Percentiles rank a stretch among this genome's conserved stretches.
Conservation (phyloP, 2,329 filamentous ascomycete species). For the Chaetomium strumarium region DNA sequence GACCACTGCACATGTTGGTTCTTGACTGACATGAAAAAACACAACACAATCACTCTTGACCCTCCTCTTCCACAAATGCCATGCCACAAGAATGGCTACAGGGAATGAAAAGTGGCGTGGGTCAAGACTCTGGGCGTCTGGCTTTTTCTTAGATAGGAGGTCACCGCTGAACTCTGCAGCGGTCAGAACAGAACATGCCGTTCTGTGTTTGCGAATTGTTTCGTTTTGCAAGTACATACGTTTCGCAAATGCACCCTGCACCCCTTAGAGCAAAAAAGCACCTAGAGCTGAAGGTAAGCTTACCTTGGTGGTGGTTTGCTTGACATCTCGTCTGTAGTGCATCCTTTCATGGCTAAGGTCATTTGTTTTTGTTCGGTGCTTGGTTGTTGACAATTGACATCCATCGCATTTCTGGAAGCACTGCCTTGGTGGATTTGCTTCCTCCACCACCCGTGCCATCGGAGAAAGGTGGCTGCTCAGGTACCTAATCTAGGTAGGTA, state of each 20-base stretch:
- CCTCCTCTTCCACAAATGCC: too few species aligned
- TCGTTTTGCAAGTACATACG: not conserved
- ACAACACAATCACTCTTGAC: too few species aligned
- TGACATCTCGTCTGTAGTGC: not conserved
- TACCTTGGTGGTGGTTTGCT: not conserved
- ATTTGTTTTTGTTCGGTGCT: not conserved
- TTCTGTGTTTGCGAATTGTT: not conserved
- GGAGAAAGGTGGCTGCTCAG: not conserved
- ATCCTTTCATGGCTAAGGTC: not conserved
- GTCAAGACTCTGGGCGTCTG: too few species aligned
- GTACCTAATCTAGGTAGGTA: too few species aligned
- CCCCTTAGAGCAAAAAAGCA: not conserved
- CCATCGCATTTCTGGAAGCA: not conserved
- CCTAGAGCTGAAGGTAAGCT: too few species aligned
- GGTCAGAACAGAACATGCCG: not conserved
- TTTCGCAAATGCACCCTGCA: not conserved
- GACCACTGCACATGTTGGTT: too few species aligned
- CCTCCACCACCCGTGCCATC: not conserved
- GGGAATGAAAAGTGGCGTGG: too few species aligned
- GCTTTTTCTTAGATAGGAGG: too few species aligned
- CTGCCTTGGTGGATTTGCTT: conserved; percentile 13
- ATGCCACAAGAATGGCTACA: too few species aligned
- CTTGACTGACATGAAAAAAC: too few species aligned
- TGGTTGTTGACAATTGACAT: conserved; percentile 1
- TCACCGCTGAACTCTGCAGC: too few species aligned